A percentile compares a stretch with the other conserved stretches of the same genome.
phyloP scores from a whole-genome alignment of 768 basidiomycete species.

The Lactarius sanguifluus region DNA sequence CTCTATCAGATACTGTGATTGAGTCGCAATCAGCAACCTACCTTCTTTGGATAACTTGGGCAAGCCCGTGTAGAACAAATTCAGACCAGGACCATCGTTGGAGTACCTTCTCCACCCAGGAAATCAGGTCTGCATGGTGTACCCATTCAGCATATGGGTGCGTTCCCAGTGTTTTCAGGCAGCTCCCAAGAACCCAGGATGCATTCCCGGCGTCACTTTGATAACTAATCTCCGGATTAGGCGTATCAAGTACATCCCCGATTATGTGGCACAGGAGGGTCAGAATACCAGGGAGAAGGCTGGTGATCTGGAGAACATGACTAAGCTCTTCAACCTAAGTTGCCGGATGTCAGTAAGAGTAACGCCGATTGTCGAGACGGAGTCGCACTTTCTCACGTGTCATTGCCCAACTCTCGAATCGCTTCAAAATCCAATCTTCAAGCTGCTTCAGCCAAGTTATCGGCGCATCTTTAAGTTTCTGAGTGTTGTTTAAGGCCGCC shows the following conservation, averaged over 20 bases:
- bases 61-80: constrained; percentile 54
- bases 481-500: constrained; percentile 46
- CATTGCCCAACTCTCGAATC: constrained; percentile 45
- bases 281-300: constrained; percentile 49
- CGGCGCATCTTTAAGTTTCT: constrained; percentile 58
- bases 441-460: constrained; percentile 57
- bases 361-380: not conserved
- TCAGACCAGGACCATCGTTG: constrained; percentile 60
- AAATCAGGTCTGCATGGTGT: constrained; percentile 44
- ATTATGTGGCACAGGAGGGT: constrained; percentile 47
- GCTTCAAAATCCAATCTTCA: constrained; percentile 48
- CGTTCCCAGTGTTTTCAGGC: constrained; percentile 52
- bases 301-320: constrained; percentile 53
- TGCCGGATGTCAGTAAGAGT: not conserved
- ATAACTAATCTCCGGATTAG: constrained; percentile 34
- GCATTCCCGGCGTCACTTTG: constrained; percentile 41
- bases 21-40: constrained; percentile 33
- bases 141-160: constrained; percentile 48
- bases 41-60: constrained; percentile 49
- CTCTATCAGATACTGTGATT: constrained; percentile 11
- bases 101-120: constrained; percentile 49
- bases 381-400: constrained; percentile 42
- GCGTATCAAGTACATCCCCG: constrained; percentile 39
- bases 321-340: constrained; percentile 51
- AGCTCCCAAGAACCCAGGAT: constrained; percentile 61